A percentile compares a stretch with the other conserved stretches of the same genome.
Conservation (phyloP, 352 stramenopile species). For the Phytopythium delawarense region DNA sequence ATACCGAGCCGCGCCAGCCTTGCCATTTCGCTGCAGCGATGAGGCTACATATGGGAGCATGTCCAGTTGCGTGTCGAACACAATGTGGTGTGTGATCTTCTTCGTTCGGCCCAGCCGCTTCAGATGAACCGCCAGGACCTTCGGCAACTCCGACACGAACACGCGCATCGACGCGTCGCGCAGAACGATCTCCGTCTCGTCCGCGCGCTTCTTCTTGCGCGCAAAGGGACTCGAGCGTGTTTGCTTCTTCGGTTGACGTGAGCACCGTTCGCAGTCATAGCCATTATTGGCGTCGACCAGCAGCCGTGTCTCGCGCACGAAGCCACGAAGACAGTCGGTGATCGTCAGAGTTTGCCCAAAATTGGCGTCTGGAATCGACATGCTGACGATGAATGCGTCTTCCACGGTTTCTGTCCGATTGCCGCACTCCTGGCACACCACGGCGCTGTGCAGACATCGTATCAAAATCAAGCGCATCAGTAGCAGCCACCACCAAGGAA, state of each 20-base stretch:
- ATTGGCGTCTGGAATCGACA: conserved; percentile 35
- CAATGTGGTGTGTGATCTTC: conserved; percentile 70
- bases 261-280: conserved; percentile 69
- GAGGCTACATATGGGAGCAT: neutral
- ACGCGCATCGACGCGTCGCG: conserved; percentile 56
- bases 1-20: conserved; percentile 34
- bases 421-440: conserved; percentile 42
- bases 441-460: conserved; percentile 15
- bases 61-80: conserved; percentile 31
- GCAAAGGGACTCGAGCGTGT: conserved; percentile 21
- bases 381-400: conserved; percentile 58
- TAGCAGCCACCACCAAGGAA: neutral
- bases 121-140: conserved; percentile 64
- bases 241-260: conserved; percentile 28
- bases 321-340: conserved; percentile 46
- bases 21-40: conserved; percentile 17
- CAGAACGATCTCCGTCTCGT: conserved; percentile 27
- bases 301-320: conserved; percentile 45
- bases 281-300: conserved; percentile 51
- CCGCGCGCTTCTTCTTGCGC: conserved; percentile 21
- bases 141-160: conserved; percentile 41
- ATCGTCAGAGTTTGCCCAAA: conserved; percentile 15
- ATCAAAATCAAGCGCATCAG: neutral
- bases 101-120: conserved; percentile 47
- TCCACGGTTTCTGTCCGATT: conserved; percentile 51